Evolutionary conservation across 1,284 basidiomycete species (phyloP), one percentile per base, ranked within the genome.

Genomic region (Fomitiporia mediterranea): DNA sequence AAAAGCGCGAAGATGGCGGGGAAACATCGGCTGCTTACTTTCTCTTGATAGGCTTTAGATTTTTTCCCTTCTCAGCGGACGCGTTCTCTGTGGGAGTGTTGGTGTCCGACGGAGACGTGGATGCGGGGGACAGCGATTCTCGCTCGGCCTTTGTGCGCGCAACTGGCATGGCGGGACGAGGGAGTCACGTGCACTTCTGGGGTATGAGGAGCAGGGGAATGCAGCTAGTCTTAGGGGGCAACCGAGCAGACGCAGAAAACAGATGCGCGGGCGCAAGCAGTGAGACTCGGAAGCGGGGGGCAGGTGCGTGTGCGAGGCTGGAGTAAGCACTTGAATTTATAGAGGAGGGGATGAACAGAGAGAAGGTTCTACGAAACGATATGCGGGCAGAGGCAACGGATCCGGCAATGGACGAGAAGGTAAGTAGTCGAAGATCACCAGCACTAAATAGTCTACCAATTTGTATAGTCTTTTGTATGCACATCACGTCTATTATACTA

Each of bases 71-170:
- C 77, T 84, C 80, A 77, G 78, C n/a, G 25, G 47, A 8, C 40
- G 27, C 23, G 43, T 51, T 65, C 62, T 81, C 79, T 72, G 78
- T 80, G 66, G 64, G 61, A 58, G 62, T 61, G 69, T 70, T 69
- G 65, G 82, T 82, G 75, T 84, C 82, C 64, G 82, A 83, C 68
- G 81, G 78, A 63, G 81, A 79, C 62, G 81, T 78, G 69, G 78
- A 73, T 63, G 50, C 49, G 37, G 55, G 53, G n/a, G 55, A 56
- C 35, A 56, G 38, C 17, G 82, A 81, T 67, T 72, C 75, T 60
- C 67, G 71, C 69, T 83, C 81, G 76, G 83, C 83, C 78, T 83
- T 83, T 64, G 78, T 72, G 66, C 83, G 81, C 61, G 80, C 75
- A 64, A 75, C 77, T 68, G 85, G 81, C 85, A 88, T 87, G 62